Base-by-base conservation (phyloP, 768 basidiomycete genomes). In the Cyathus striatus region DNA sequence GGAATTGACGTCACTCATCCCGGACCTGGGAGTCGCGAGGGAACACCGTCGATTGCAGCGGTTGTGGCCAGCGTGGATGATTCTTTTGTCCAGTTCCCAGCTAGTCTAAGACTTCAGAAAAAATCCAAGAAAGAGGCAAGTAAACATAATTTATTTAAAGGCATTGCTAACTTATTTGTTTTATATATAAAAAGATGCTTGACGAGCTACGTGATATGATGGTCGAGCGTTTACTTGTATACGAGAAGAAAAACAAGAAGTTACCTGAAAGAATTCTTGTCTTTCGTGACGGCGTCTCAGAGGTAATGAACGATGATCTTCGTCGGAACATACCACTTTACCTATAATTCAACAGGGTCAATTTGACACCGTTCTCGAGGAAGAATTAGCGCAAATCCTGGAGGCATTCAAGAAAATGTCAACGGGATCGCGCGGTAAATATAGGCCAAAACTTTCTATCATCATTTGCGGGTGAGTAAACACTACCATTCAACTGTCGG, bases 1-100 rank as follows among this genome's bases (percentile, higher is more conserved):
- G 90, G 90, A 0, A 86, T 89, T 49, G 88, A 91, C 53, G 86
- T 89, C 0, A 90, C 86, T 0, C 88, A 91, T 49, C 86, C 88
- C 3, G 76, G 84, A 1, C 83, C 84, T 1, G 72, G 64, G 5
- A 85, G 83, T 49, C 57, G 68, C 40, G 70, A 71, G 2, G 90
- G 89, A 2, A 82, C 87, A 1, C 90, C 90, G 2, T 89, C 86
- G 0, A 84, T 92, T 34, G 86, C 86, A 0, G 89, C 87, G 0
- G 83, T 91, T 7, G 90, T 91, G 2, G 89, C 84, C 0, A 90
- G 79, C 45, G 66, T 79, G 1, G 87, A 91, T 53, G 64, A 67
- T 20, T 60, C 68, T 2, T 90, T 87, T 49, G 82, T 79, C 0
- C 86, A 90, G 47, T 90, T 81, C 60, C 89, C 90, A 0, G 86